These are phyloP conservation scores for Phytopythium helicoides DNA, from an alignment of 352 stramenopile genomes.

Conservation along the genomic window DNA sequence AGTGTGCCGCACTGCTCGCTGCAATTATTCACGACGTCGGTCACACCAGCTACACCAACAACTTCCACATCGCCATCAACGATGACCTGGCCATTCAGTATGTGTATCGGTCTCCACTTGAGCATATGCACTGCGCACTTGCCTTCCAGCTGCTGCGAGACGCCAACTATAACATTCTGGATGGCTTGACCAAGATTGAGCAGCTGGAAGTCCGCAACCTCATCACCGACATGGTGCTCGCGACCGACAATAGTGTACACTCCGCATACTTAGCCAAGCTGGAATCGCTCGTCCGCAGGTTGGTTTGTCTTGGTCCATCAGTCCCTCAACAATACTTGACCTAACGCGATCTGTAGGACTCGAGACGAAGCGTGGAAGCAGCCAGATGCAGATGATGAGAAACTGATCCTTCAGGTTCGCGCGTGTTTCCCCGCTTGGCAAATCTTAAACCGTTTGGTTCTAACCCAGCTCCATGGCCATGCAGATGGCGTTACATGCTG, in stretches of 20 bases:
- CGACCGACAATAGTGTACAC: conserved; percentile 88
- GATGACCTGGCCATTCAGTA: conserved; percentile 81
- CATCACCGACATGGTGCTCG: conserved; percentile 85
- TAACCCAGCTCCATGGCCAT: neutral
- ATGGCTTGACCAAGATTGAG: conserved; percentile 69
- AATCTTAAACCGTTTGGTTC: no score
- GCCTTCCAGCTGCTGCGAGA: conserved; percentile 78
- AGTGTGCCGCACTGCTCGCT: conserved; percentile 70
- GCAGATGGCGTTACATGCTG: conserved; percentile 81
- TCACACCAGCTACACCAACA: conserved; percentile 88
- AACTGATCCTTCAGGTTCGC: conserved; percentile 53
- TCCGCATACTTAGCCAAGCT: conserved; percentile 75
- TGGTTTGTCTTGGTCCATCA: neutral
- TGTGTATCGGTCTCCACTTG: conserved; percentile 77
- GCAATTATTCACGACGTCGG: conserved; percentile 85
- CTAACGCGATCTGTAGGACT: conserved; percentile 11
- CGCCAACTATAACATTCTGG: conserved; percentile 66
- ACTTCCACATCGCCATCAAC: conserved; percentile 83
- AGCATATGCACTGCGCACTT: conserved; percentile 86
- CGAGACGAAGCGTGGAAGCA: conserved; percentile 53
- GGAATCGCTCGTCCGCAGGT: conserved; percentile 66
- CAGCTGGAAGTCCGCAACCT: conserved; percentile 72
- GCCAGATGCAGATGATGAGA: conserved; percentile 61
- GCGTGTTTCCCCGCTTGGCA: neutral
- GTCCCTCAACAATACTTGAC: no score